Conservation (phyloP, 768 basidiomycete species). For the Boletus rubropictus region DNA sequence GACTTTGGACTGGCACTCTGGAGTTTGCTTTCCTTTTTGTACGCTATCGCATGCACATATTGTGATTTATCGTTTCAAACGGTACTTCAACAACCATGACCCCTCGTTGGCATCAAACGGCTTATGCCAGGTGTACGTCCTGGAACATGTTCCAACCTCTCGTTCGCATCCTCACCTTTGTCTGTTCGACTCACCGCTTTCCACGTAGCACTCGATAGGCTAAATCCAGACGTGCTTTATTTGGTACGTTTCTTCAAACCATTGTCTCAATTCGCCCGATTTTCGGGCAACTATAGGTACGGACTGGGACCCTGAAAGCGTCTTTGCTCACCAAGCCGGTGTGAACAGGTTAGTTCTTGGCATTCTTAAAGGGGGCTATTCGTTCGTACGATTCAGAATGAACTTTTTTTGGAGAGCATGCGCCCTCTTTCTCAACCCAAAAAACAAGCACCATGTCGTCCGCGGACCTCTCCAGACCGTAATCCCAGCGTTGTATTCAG, state of each 20-base stretch:
- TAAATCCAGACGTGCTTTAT: slow-evolving; percentile 6
- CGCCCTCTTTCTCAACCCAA: slow-evolving; percentile 10
- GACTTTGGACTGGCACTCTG: slow-evolving; percentile 26
- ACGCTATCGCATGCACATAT: slow-evolving; percentile 16
- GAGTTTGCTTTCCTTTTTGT: slow-evolving; percentile 20
- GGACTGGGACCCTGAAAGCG: neutral
- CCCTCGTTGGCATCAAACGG: no score
- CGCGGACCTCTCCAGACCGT: slow-evolving; percentile 18
- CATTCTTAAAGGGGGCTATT: neutral
- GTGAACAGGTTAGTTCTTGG: slow-evolving; percentile 8
- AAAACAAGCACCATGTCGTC: slow-evolving; percentile 16
- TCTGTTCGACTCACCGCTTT: slow-evolving; percentile 3
- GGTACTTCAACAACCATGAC: neutral
- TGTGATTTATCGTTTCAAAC: slow-evolving; percentile 6
- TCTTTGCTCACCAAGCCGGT: neutral
- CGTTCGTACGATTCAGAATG: slow-evolving; percentile 4
- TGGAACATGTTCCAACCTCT: neutral
- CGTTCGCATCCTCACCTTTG: no score
- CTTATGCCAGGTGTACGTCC: neutral
- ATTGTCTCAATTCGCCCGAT: neutral
- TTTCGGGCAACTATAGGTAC: slow-evolving; percentile 5
- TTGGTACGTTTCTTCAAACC: neutral
- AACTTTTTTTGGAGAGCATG: slow-evolving; percentile 12
- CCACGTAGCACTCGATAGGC: neutral
- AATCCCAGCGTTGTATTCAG: slow-evolving; percentile 7